Evolutionary conservation across 306 rosid genomes (phyloP).

Genomic region (Urtica urens): DNA sequence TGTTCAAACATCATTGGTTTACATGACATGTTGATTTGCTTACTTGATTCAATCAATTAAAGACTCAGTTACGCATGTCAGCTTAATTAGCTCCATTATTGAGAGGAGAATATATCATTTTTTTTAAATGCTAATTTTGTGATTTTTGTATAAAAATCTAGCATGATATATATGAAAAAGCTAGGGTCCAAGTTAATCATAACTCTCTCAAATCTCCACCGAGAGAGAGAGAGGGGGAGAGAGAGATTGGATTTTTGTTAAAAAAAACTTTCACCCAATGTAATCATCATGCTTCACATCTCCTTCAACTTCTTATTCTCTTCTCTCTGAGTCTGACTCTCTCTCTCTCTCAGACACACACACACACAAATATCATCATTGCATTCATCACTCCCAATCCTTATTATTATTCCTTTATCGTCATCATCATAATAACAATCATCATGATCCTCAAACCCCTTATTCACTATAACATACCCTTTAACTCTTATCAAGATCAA

Average conservation of each 20-base stretch:
- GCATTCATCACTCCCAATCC: constrained; percentile 30
- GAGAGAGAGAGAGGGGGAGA: constrained; percentile 20
- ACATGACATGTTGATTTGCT: too few relatives aligned
- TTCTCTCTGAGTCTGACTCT: constrained; percentile 9
- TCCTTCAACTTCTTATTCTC: constrained; percentile 28
- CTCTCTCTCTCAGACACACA: constrained; percentile 17
- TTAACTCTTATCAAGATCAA: constrained; percentile 12
- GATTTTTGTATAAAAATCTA: too few relatives aligned
- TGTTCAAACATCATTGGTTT: too few relatives aligned
- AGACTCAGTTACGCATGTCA: too few relatives aligned
- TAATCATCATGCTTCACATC: constrained; percentile 48
- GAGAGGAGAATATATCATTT: too few relatives aligned
- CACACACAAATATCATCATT: constrained; percentile 39
- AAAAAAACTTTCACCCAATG: constrained; percentile 59
- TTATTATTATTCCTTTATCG: constrained; percentile 21
- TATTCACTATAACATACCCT: constrained; percentile 13
- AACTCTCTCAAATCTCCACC: constrained; percentile 18
- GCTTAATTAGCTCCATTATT: too few relatives aligned
- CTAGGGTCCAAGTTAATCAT: constrained; percentile 26
- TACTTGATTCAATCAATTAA: too few relatives aligned
- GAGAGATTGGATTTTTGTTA: constrained; percentile 42
- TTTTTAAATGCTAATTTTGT: too few relatives aligned
- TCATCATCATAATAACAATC: constrained; percentile 21
- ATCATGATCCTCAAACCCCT: constrained; percentile 24
- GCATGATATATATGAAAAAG: constrained; percentile 21